These are phyloP conservation scores for Backusella westeae DNA, from an alignment of 192 early-diverging fungal species.

Conservation along the genomic window DNA sequence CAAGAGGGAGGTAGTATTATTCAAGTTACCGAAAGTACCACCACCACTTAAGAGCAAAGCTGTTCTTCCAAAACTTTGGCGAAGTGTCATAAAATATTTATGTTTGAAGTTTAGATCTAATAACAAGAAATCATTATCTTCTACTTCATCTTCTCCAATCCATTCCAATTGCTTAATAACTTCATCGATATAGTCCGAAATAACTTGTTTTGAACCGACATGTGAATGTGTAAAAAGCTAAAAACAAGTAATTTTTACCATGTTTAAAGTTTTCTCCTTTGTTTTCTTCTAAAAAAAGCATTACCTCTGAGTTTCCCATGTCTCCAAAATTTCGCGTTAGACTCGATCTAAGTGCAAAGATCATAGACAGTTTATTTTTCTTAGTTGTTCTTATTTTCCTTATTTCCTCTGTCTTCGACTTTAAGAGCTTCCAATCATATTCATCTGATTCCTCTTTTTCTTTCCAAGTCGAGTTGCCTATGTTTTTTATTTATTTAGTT, in stretches of 20 bases:
- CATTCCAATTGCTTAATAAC: constrained; percentile 66
- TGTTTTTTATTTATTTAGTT: background rate
- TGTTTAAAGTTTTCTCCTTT: background rate
- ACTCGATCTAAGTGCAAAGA: constrained; percentile 66
- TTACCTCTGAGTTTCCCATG: constrained; percentile 71
- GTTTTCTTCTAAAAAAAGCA: background rate
- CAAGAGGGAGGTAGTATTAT: background rate
- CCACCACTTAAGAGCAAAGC: constrained; percentile 89
- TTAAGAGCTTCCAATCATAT: constrained; percentile 72
- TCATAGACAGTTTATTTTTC: constrained; percentile 51
- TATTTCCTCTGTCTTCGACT: constrained; percentile 55
- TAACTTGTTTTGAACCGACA: constrained; percentile 69
- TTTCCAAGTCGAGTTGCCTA: constrained; percentile 64
- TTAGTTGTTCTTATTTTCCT: constrained; percentile 40
- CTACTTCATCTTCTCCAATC: constrained; percentile 50
- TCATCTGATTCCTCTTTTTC: constrained; percentile 52
- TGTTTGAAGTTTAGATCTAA: constrained; percentile 59
- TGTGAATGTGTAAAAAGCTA: constrained; percentile 67
- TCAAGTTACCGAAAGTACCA: constrained; percentile 73
- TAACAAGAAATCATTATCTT: constrained; percentile 15
- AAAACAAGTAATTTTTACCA: background rate
- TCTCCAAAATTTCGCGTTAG: constrained; percentile 73
- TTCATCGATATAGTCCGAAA: constrained; percentile 82
- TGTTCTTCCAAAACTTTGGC: constrained; percentile 81
- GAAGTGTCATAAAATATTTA: constrained; percentile 73